phyloP scores from a whole-genome alignment of 352 stramenopile species.

The Globisporangium heterothallicum region DNA sequence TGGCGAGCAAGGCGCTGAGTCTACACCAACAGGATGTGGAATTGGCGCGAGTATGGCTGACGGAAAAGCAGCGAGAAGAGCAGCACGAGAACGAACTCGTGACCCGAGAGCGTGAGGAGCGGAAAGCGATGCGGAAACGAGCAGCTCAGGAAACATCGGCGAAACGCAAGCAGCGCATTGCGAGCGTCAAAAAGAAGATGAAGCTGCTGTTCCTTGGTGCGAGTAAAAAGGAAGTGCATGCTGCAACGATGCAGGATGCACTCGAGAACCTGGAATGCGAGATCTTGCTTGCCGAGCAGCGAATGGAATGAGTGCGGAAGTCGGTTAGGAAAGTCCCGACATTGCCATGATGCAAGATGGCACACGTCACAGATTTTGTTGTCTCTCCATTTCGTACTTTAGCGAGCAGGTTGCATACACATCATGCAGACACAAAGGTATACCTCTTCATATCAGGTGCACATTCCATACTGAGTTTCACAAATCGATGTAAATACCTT shows the following conservation, averaged over 20 bases:
- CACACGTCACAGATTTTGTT: neutral
- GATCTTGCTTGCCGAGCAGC: conserved; percentile 21
- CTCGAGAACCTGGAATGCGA: conserved; percentile 36
- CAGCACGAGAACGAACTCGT: conserved; percentile 13
- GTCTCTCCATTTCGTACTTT: too few relatives aligned
- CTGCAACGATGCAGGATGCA: conserved; percentile 21
- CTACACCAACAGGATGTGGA: conserved; percentile 27
- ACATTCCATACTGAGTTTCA: neutral
- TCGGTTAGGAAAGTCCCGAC: neutral
- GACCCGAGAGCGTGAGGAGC: conserved; percentile 5
- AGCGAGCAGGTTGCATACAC: neutral
- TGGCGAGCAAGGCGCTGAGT: conserved; percentile 32
- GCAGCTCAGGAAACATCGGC: conserved; percentile 5
- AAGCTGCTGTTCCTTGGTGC: conserved; percentile 20
- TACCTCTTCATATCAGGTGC: neutral
- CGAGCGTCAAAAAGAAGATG: conserved; percentile 14
- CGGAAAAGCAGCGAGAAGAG: conserved; percentile 18
- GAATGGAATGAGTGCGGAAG: neutral
- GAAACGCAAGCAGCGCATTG: conserved; percentile 21
- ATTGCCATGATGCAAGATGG: neutral
- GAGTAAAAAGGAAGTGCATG: conserved; percentile 25
- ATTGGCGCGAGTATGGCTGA: conserved; percentile 27
- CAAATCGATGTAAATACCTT: neutral
- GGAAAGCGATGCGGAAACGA: conserved; percentile 11
- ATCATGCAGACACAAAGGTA: too few relatives aligned